phyloP scores from a whole-genome alignment of 345 rosid species.

The Gossypium thurberi region DNA sequence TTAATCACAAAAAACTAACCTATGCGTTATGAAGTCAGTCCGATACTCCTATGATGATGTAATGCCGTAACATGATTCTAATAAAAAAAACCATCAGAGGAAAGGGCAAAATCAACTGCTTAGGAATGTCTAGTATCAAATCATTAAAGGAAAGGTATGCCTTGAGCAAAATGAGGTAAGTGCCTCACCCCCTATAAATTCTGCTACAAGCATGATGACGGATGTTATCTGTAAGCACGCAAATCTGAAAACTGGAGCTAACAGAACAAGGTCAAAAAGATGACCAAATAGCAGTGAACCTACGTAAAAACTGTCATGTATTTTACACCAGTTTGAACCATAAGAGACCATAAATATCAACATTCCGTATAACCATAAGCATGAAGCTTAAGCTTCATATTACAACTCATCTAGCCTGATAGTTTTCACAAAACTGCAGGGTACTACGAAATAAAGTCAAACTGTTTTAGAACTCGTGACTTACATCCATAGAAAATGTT shows the following conservation, averaged over 20 bases:
- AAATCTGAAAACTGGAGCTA: neutral
- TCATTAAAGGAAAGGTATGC: neutral
- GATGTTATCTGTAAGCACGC: neutral
- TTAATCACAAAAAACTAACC: neutral
- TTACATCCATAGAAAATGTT: neutral
- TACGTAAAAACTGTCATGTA: neutral
- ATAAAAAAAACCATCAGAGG: neutral
- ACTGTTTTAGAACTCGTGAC: constrained; percentile 1
- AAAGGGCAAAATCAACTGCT: neutral
- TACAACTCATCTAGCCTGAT: neutral
- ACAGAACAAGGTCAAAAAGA: constrained; percentile 4
- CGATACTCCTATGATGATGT: neutral
- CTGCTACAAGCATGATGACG: neutral
- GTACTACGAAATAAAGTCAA: constrained; percentile 1
- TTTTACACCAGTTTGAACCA: neutral
- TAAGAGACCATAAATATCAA: neutral
- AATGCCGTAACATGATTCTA: neutral
- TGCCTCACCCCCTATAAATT: constrained; percentile 11
- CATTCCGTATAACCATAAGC: neutral
- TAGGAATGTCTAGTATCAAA: neutral
- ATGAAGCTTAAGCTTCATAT: neutral
- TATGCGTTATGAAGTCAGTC: neutral
- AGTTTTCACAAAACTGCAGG: neutral
- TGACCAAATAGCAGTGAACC: neutral
- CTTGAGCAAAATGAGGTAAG: neutral